These are phyloP conservation scores for Phylloporus sp. DNA, from an alignment of 768 basidiomycete genomes.

Conservation along the genomic window DNA sequence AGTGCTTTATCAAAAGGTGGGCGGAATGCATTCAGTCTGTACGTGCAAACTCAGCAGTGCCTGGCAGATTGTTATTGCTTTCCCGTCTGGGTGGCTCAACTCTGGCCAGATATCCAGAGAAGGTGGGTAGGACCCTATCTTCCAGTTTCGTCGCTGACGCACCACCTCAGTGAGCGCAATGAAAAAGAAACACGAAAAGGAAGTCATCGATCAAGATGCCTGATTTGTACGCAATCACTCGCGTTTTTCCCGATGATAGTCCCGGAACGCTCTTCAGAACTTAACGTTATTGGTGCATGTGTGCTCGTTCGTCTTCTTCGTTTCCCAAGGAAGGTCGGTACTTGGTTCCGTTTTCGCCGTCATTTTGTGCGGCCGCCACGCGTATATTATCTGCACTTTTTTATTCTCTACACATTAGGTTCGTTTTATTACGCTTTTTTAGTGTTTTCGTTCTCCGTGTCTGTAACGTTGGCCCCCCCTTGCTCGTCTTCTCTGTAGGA, in stretches of 20 bases:
- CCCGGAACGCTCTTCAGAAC: background rate
- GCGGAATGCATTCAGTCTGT: slow-evolving; percentile 1
- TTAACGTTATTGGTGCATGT: slow-evolving; percentile 21
- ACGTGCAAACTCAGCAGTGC: background rate
- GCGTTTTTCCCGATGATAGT: background rate
- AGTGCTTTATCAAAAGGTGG: slow-evolving; percentile 71
- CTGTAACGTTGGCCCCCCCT: slow-evolving; percentile 7
- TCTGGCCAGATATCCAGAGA: slow-evolving; percentile 85
- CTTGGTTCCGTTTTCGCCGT: background rate
- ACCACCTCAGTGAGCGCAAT: slow-evolving; percentile 63
- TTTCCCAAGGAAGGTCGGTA: background rate
- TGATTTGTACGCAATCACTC: slow-evolving; percentile 10
- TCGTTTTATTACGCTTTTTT: slow-evolving; percentile 8
- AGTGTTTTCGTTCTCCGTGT: background rate
- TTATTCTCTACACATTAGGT: slow-evolving; percentile 13
- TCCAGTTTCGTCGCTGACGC: background rate
- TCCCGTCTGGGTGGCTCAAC: slow-evolving; percentile 81
- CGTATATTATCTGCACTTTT: slow-evolving; percentile 16
- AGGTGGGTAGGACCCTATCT: slow-evolving; percentile 43
- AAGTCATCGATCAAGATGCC: slow-evolving; percentile 56
- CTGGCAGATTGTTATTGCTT: slow-evolving; percentile 65
- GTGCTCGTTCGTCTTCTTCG: background rate
- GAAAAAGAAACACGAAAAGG: slow-evolving; percentile 77
- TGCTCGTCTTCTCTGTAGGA: background rate
- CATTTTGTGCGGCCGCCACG: background rate